These are phyloP conservation scores for Aspergillus hiratsukae DNA, from an alignment of 2,329 filamentous ascomycete genomes.

Conservation along the genomic window DNA sequence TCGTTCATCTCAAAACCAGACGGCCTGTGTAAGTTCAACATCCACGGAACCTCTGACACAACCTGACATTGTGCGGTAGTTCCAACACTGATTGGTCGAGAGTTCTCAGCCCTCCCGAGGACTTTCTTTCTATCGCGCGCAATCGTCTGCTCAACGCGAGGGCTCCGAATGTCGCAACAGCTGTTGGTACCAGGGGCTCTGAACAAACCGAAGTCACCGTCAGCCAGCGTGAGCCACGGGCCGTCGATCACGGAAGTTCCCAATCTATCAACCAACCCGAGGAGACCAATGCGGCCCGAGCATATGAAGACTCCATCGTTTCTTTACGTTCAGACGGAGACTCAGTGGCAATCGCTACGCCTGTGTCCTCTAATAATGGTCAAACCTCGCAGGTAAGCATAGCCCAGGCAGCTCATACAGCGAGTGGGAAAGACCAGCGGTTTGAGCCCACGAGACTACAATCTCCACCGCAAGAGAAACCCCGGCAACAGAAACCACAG, in stretches of 20 bases:
- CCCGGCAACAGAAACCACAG: not conserved
- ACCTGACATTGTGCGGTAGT: not conserved
- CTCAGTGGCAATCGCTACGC: not conserved
- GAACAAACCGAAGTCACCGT: constrained; percentile 1
- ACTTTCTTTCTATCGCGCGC: constrained; percentile 15
- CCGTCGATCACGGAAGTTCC: not conserved
- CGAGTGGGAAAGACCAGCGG: not conserved
- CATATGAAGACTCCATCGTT: not conserved
- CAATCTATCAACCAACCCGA: not conserved
- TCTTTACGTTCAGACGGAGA: not conserved
- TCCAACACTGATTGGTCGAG: constrained; percentile 6
- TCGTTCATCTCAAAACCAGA: constrained; percentile 9
- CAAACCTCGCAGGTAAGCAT: not conserved
- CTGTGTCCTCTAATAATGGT: not conserved
- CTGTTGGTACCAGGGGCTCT: not conserved
- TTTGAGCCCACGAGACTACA: not conserved
- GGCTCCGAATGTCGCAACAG: not conserved
- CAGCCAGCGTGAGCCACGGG: not conserved
- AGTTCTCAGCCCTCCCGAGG: constrained; percentile 12
- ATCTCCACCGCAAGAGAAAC: not conserved
- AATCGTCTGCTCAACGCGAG: constrained; percentile 1
- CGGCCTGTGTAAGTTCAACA: constrained; percentile 15
- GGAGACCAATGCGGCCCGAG: not conserved
- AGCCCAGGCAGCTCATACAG: not conserved
- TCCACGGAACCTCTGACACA: not conserved